Percentiles rank a stretch among this genome's conserved stretches.
Evolutionary conservation across 2,329 filamentous ascomycete species (phyloP).

Genomic region (Stagonosporopsis cucurbitacearum): DNA sequence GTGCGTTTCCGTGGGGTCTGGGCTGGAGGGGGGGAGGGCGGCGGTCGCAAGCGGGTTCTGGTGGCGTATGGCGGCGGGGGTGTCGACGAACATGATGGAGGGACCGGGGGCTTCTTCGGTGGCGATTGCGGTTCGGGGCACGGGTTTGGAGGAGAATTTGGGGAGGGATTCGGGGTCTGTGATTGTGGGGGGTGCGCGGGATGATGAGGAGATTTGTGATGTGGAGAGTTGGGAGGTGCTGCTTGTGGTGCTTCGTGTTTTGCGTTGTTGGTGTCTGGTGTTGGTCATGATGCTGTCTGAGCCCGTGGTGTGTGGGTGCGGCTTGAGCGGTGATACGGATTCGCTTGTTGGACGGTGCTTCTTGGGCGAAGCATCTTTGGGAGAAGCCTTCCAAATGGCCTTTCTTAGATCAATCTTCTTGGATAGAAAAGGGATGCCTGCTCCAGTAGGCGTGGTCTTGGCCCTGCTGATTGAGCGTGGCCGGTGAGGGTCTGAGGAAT

Average conservation of each 20-base stretch:
- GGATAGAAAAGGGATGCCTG: slow-evolving; percentile 35
- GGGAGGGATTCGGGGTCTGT: slow-evolving; percentile 61
- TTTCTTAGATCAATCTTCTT: slow-evolving; percentile 38
- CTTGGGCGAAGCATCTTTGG: slow-evolving; percentile 20
- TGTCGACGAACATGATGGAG: slow-evolving; percentile 76
- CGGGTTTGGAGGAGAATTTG: slow-evolving; percentile 74
- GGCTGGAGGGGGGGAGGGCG: not conserved
- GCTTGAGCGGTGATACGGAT: slow-evolving; percentile 32
- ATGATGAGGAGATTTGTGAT: slow-evolving; percentile 29
- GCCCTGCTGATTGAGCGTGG: slow-evolving; percentile 26
- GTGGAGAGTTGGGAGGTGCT: slow-evolving; percentile 28
- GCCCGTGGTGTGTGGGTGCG: slow-evolving; percentile 31
- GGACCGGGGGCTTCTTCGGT: slow-evolving; percentile 68
- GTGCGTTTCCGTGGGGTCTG: slow-evolving; percentile 7
- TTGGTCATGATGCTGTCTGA: slow-evolving; percentile 39
- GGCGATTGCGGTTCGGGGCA: slow-evolving; percentile 72
- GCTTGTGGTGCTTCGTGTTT: slow-evolving; percentile 24
- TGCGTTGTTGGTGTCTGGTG: slow-evolving; percentile 1
- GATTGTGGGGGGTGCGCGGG: slow-evolving; percentile 56
- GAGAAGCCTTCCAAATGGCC: slow-evolving; percentile 34
- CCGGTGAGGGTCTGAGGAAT: slow-evolving; percentile 13
- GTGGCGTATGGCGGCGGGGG: slow-evolving; percentile 26
- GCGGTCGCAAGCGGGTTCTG: slow-evolving; percentile 31
- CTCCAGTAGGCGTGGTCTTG: slow-evolving; percentile 28
- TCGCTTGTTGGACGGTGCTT: slow-evolving; percentile 25